phyloP scores from a whole-genome alignment of 2,329 filamentous ascomycete species.

The Gremmenia infestans region DNA sequence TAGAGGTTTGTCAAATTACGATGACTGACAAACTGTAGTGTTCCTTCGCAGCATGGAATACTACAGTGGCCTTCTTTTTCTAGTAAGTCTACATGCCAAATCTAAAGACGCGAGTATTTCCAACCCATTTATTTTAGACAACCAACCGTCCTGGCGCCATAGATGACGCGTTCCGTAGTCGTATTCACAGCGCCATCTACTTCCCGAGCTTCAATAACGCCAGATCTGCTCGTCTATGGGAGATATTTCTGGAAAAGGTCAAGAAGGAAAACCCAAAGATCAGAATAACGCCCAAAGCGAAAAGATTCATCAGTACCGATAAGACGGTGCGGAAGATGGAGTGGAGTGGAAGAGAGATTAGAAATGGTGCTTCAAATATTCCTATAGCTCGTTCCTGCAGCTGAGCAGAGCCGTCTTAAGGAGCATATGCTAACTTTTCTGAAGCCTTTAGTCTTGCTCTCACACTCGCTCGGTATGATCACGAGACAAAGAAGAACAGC shows the following conservation, averaged over 20 bases:
- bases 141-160: slow-evolving; percentile 34
- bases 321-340: slow-evolving; percentile 4
- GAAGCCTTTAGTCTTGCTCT: background rate
- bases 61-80: slow-evolving; percentile 37
- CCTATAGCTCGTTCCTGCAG: background rate
- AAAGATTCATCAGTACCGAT: slow-evolving; percentile 5
- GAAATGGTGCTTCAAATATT: slow-evolving; percentile 5
- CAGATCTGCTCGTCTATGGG: slow-evolving; percentile 22
- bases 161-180: slow-evolving; percentile 34
- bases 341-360: slow-evolving; percentile 17
- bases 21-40: slow-evolving; percentile 10
- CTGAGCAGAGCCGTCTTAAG: background rate
- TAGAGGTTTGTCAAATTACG: background rate
- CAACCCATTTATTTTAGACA: slow-evolving; percentile 19
- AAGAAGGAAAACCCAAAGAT: slow-evolving; percentile 4
- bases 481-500: background rate
- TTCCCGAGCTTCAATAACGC: slow-evolving; percentile 23
- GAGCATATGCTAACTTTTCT: too few relatives aligned
- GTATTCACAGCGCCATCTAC: slow-evolving; percentile 30
- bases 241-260: slow-evolving; percentile 8
- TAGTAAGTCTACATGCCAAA: slow-evolving; percentile 11
- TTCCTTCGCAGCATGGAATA: slow-evolving; percentile 37
- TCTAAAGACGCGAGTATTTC: background rate
- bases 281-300: background rate
- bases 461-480: background rate